These are phyloP conservation scores for Geotrichum histeridarum DNA, from an alignment of 1,139 yeast genomes.

Conservation along the genomic window DNA sequence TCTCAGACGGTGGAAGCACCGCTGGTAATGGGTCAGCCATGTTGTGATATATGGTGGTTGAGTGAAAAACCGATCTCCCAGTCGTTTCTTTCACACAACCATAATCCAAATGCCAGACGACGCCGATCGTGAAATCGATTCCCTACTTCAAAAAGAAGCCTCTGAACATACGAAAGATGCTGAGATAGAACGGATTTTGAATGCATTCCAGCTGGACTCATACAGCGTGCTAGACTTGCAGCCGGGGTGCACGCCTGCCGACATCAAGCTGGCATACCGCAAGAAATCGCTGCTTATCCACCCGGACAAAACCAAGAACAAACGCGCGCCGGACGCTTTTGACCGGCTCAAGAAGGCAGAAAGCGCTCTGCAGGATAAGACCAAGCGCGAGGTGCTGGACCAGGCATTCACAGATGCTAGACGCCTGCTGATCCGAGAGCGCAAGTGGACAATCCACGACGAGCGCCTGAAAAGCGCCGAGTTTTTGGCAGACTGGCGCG, in stretches of 20 bases:
- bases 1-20: constrained; percentile 12
- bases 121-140: constrained; percentile 28
- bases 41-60: background rate
- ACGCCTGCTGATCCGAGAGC: constrained; percentile 42
- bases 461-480: constrained; percentile 39
- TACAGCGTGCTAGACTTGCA: constrained; percentile 53
- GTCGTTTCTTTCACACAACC: background rate
- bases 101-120: background rate
- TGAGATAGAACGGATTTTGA: constrained; percentile 54
- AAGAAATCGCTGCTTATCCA: constrained; percentile 60
- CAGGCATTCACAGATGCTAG: constrained; percentile 44
- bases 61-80: background rate
- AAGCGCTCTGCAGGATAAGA: constrained; percentile 35
- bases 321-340: constrained; percentile 58
- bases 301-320: constrained; percentile 59
- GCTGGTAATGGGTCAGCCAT: constrained; percentile 5
- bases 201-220: constrained; percentile 48
- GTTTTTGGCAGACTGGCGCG: constrained; percentile 42
- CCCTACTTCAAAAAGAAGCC: constrained; percentile 33
- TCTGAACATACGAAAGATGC: constrained; percentile 37
- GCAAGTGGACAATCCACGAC: constrained; percentile 42
- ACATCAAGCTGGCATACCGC: constrained; percentile 48
- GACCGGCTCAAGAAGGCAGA: constrained; percentile 45
- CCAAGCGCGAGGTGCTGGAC: constrained; percentile 38
- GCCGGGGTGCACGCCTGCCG: constrained; percentile 43